A percentile compares a stretch with the other conserved stretches of the same genome.
These are phyloP conservation scores for Lupinus albus DNA, from an alignment of 306 rosid genomes.

Conservation along the genomic window DNA sequence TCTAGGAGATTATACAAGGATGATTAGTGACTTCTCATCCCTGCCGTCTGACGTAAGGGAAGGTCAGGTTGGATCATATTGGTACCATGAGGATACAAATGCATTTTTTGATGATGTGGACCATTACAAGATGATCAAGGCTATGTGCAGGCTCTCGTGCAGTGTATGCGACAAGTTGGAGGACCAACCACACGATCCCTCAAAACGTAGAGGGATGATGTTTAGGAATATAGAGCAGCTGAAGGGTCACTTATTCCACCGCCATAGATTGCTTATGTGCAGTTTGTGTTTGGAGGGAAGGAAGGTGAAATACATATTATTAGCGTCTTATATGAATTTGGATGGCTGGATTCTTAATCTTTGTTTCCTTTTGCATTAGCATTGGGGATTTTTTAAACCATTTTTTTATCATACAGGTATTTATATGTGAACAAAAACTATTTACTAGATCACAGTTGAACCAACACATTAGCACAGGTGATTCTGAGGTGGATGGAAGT, in stretches of 20 bases:
- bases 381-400: conserved; percentile 2
- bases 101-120: conserved; percentile 71
- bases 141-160: conserved; percentile 80
- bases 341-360: neutral
- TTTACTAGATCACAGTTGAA: conserved; percentile 79
- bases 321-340: conserved; percentile 23
- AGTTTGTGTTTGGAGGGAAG: conserved; percentile 90
- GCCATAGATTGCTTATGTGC: conserved; percentile 81
- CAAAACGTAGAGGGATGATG: conserved; percentile 63
- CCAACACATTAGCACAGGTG: conserved; percentile 79
- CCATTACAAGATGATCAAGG: conserved; percentile 79
- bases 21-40: conserved; percentile 60
- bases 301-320: conserved; percentile 56
- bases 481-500: conserved; percentile 95
- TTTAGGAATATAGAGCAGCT: conserved; percentile 82
- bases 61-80: conserved; percentile 67
- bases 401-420: conserved; percentile 57
- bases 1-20: conserved; percentile 72
- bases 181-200: conserved; percentile 62
- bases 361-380: conserved; percentile 18
- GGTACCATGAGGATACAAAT: conserved; percentile 80
- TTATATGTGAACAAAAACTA: conserved; percentile 93
- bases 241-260: conserved; percentile 86
- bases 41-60: conserved; percentile 57
- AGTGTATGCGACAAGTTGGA: conserved; percentile 82